Evolutionary conservation across 805 yeast species (phyloP).

Genomic region (Metschnikowia henanensis): DNA sequence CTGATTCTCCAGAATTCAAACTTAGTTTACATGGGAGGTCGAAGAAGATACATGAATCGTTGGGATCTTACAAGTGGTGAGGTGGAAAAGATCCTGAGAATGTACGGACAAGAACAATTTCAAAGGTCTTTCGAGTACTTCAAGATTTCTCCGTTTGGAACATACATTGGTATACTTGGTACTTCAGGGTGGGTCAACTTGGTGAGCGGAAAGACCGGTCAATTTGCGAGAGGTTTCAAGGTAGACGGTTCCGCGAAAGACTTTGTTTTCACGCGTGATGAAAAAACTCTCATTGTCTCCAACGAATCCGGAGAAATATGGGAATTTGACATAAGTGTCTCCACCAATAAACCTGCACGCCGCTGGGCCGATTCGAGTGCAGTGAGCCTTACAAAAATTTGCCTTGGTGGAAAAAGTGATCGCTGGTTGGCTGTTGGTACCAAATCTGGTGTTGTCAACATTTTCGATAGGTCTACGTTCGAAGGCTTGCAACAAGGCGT

Average conservation of each 20-base stretch:
- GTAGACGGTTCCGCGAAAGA: constrained; percentile 86
- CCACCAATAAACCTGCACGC: constrained; percentile 36
- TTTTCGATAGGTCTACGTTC: constrained; percentile 60
- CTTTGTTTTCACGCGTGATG: constrained; percentile 61
- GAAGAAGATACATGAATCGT: constrained; percentile 87
- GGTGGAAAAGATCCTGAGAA: constrained; percentile 80
- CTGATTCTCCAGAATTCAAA: constrained; percentile 42
- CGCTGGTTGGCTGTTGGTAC: constrained; percentile 90
- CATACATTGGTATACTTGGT: constrained; percentile 73
- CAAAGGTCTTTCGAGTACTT: constrained; percentile 90
- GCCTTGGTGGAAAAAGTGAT: constrained; percentile 66
- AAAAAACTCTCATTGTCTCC: constrained; percentile 49
- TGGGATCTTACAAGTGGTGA: constrained; percentile 78
- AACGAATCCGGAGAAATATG: constrained; percentile 84
- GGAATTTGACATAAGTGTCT: constrained; percentile 57
- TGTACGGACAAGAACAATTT: constrained; percentile 87
- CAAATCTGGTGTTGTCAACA: constrained; percentile 83
- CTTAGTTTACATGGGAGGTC: constrained; percentile 80
- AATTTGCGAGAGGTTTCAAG: constrained; percentile 84
- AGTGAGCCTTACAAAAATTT: constrained; percentile 75
- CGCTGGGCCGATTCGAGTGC: constrained; percentile 90
- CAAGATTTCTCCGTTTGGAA: constrained; percentile 71
- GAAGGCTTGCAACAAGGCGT: constrained; percentile 2
- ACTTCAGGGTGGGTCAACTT: constrained; percentile 90
- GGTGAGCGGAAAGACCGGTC: constrained; percentile 74